Conservation (phyloP, 495 filamentous ascomycete genomes). For the Podospora didyma region DNA sequence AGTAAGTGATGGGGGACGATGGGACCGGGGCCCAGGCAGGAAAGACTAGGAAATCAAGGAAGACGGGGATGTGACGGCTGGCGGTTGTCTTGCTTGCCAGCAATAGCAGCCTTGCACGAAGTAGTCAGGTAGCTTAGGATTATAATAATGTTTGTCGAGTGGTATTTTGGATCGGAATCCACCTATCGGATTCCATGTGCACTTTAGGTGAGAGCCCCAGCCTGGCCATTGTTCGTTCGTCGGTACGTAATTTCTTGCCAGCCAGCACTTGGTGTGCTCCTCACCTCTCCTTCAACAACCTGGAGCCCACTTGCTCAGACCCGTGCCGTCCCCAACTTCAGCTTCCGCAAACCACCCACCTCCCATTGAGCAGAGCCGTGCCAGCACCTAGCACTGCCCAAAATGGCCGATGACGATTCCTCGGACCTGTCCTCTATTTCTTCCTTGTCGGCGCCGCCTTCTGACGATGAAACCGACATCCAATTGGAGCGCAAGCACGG, state of each 20-base stretch:
- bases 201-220: constrained; percentile 18
- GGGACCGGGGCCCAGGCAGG: not conserved
- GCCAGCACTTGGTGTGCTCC: constrained; percentile 20
- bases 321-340: constrained; percentile 8
- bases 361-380: not conserved
- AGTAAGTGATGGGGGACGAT: not conserved
- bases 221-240: constrained; percentile 23
- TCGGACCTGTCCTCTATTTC: constrained; percentile 54
- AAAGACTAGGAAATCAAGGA: not conserved
- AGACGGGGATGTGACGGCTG: not conserved
- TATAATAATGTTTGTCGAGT: constrained; percentile 6
- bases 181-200: constrained; percentile 27
- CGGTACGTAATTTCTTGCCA: constrained; percentile 35
- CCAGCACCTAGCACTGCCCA: constrained; percentile 14
- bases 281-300: constrained; percentile 12
- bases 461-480: constrained; percentile 47
- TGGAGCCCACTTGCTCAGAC: no score
- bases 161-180: constrained; percentile 13
- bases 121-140: constrained; percentile 8
- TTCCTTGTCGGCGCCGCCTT: constrained; percentile 49
- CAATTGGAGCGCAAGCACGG: constrained; percentile 46
- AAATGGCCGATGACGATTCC: constrained; percentile 51
- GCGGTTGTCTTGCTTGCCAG: not conserved
- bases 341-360: constrained; percentile 15
- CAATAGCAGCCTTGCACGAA: constrained; percentile 6